Evolutionary conservation across 1,284 basidiomycete species (phyloP).

Genomic region (Naganishia cerealis): DNA sequence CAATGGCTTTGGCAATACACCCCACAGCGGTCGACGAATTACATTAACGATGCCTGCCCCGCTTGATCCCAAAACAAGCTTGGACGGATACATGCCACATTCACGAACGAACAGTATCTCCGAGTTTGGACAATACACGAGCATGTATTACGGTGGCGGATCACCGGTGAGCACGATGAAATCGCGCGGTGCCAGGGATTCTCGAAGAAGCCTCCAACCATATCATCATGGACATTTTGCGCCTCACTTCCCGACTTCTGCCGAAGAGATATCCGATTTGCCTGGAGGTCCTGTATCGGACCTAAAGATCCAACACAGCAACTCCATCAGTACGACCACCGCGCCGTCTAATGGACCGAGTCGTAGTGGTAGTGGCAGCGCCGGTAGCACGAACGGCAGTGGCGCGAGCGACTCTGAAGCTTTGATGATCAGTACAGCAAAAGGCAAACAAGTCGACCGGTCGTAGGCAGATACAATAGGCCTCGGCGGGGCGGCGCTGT

Average conservation of each 20-base stretch:
- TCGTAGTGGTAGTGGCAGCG: conserved; percentile 21
- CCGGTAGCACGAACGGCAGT: conserved; percentile 20
- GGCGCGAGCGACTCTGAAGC: conserved; percentile 20
- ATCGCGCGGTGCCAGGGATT: conserved; percentile 11
- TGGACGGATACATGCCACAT: conserved; percentile 26
- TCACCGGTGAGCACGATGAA: conserved; percentile 5
- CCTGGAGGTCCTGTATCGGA: conserved; percentile 6
- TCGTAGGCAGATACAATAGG: not conserved
- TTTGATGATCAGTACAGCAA: conserved; percentile 26
- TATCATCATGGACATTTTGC: conserved; percentile 25
- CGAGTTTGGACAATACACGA: conserved; percentile 25
- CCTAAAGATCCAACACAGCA: not conserved
- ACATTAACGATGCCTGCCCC: conserved; percentile 43
- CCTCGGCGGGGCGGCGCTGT: not conserved
- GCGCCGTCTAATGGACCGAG: conserved; percentile 22
- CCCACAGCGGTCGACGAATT: conserved; percentile 44
- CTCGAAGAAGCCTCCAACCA: conserved; percentile 17
- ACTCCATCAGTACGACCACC: conserved; percentile 20
- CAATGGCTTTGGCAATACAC: conserved; percentile 39
- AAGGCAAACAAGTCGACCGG: conserved; percentile 22
- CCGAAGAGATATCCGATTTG: conserved; percentile 4
- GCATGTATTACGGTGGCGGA: not conserved
- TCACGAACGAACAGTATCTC: conserved; percentile 23
- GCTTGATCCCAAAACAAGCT: conserved; percentile 32
- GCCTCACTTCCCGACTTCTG: conserved; percentile 2